Evolutionary conservation across 2,329 filamentous ascomycete genomes (phyloP), one percentile per base, ranked within the genome.

Genomic region (Penicillium sp.): DNA sequence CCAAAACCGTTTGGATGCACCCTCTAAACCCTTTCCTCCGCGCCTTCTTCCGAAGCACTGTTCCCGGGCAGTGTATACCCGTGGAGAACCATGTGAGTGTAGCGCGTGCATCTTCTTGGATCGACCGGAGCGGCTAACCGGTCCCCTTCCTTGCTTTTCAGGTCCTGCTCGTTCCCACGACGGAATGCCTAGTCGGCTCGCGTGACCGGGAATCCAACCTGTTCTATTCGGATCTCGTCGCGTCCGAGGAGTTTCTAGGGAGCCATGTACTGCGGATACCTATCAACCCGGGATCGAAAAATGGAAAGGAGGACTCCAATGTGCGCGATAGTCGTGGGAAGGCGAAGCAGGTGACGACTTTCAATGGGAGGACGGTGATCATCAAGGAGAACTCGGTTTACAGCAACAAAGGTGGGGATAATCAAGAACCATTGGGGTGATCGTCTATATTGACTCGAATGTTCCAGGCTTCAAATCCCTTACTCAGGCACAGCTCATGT

Each of bases 1-100:
- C 70, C 71, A 69, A 72, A 66, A 72, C 63, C 69, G 72, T 73
- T 73, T 88, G 87, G 85, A 96, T 96, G 92, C 92, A 92, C 87
- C 90, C 94, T 79, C 83, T 97, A 86, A 99, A 99, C 78, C 94
- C 94, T 74, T 97, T 96, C 78, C 83, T 99, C 75, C 87, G 89
- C 81, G 91, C 92, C 81, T 97, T 99, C 85, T 96, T 96, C 83
- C 91, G 90, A 80, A 97, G 91, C 83, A 86, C 90, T 73, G 83
- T 96, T 70, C 88, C 89, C 64, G 80, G 88, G 67, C 92, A 97
- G 85, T 97, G 94, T 80, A 84, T 87, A 58, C 92, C 94, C 49
- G 83, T 91, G 60, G 88, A 94, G 74, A 90, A 95, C 73, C 90
- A 97, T 79, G 84, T 86, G 78, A 63, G 66, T 60, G 24, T 33